Percentiles rank a stretch among this genome's conserved stretches.
phyloP scores from a whole-genome alignment of 2,329 filamentous ascomycete genomes.

The Fusarium sambucinum region DNA sequence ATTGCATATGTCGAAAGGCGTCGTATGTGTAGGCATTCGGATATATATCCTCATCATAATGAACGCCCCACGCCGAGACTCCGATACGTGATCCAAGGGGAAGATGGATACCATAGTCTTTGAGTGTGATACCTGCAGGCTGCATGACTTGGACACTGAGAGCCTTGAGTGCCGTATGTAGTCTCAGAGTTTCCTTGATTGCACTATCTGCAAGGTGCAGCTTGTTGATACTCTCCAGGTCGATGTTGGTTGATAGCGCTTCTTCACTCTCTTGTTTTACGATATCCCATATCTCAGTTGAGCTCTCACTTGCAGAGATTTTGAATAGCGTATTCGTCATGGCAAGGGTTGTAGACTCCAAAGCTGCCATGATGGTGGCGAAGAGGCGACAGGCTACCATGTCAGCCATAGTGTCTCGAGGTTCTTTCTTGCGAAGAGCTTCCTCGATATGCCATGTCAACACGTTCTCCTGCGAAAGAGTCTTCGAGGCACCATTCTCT shows the following conservation, averaged over 20 bases:
- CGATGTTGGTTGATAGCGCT: accelerated
- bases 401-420: not conserved
- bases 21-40: not conserved
- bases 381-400: not conserved
- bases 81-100: not conserved
- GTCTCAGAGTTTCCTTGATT: constrained; percentile 3
- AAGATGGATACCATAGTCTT: not conserved
- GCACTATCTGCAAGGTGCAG: not conserved
- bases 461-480: accelerated
- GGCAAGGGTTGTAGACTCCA: not conserved
- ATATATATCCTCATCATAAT: not conserved
- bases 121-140: accelerated
- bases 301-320: accelerated
- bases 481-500: accelerated
- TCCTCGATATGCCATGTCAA: constrained; percentile 15
- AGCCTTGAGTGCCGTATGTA: not conserved
- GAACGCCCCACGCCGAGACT: not conserved
- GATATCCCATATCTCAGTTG: not conserved
- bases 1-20: not conserved
- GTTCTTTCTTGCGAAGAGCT: constrained; percentile 3
- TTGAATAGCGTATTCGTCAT: not conserved
- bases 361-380: not conserved
- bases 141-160: constrained; percentile 5
- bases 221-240: not conserved
- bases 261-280: not conserved